These are phyloP conservation scores for Clathrus columnatus DNA, from an alignment of 768 basidiomycete species.

Conservation along the genomic window DNA sequence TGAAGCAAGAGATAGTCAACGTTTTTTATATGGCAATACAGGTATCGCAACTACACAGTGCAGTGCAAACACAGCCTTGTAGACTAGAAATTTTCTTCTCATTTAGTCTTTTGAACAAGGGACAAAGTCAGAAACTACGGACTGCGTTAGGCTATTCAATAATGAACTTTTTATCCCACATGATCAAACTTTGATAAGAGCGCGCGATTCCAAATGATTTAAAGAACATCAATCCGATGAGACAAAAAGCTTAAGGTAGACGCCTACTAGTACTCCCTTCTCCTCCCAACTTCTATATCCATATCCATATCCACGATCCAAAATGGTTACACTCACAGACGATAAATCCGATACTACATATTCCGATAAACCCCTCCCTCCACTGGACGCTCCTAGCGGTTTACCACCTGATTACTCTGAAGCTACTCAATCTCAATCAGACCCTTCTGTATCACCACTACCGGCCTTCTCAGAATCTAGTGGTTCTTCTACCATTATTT, in stretches of 20 bases:
- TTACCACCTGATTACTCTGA: neutral
- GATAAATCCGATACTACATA: neutral
- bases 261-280: neutral
- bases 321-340: neutral
- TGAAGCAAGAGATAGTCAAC: too few species aligned
- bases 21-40: too few species aligned
- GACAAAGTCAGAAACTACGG: too few species aligned
- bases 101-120: too few species aligned
- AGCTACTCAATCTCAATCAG: neutral
- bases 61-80: too few species aligned
- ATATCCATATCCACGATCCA: neutral
- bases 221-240: neutral
- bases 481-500: neutral
- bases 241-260: neutral
- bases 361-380: neutral
- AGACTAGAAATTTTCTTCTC: too few species aligned
- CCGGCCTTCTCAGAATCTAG: neutral
- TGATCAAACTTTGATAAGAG: too few species aligned
- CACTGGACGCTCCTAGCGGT: neutral
- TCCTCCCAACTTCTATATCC: neutral
- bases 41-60: too few species aligned
- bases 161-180: neutral
- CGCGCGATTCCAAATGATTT: too few species aligned
- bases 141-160: neutral
- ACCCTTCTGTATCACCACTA: neutral